These are phyloP conservation scores for Mediolabrus comicus DNA, from an alignment of 108 stramenopile species.

Conservation along the genomic window DNA sequence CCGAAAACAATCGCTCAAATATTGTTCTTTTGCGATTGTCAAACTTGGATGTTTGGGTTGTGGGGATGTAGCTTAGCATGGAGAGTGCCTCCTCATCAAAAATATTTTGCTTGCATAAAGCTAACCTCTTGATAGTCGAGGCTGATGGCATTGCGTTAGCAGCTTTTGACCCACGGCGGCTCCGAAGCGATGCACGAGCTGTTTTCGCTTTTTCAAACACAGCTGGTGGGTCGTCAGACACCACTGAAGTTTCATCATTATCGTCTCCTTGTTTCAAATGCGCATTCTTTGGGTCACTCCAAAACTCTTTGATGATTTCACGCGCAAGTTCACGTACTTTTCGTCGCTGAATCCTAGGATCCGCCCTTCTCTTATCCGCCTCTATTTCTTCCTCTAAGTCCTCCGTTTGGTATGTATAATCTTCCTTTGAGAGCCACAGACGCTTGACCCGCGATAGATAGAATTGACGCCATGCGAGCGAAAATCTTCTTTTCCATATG, in stretches of 20 bases:
- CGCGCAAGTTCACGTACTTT: conserved; percentile 72
- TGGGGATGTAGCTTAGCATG: conserved; percentile 65
- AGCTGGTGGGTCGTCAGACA: conserved; percentile 59
- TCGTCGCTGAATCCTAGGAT: conserved; percentile 46
- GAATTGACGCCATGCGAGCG: conserved; percentile 24
- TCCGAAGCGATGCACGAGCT: conserved; percentile 54
- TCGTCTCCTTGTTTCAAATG: conserved; percentile 9
- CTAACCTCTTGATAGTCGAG: conserved; percentile 46
- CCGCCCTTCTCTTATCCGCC: conserved; percentile 20
- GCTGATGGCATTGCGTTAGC: conserved; percentile 21
- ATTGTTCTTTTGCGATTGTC: conserved; percentile 68
- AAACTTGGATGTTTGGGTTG: conserved; percentile 48
- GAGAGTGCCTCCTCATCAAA: conserved; percentile 82
- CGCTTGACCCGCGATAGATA: conserved; percentile 31
- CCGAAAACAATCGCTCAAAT: conserved; percentile 77
- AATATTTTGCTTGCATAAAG: conserved; percentile 36
- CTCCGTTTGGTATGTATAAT: conserved; percentile 15
- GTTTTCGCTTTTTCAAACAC: conserved; percentile 72
- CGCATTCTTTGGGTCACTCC: conserved; percentile 10
- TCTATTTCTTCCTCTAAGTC: conserved; percentile 23
- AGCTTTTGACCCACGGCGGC: conserved; percentile 16
- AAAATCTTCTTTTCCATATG: conserved; percentile 23
- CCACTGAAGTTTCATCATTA: conserved; percentile 40
- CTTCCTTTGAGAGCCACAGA: conserved; percentile 17
- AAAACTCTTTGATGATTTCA: conserved; percentile 58